Evolutionary conservation across 169 alveolate species (phyloP).

Genomic region (Toxoplasma gondii): DNA sequence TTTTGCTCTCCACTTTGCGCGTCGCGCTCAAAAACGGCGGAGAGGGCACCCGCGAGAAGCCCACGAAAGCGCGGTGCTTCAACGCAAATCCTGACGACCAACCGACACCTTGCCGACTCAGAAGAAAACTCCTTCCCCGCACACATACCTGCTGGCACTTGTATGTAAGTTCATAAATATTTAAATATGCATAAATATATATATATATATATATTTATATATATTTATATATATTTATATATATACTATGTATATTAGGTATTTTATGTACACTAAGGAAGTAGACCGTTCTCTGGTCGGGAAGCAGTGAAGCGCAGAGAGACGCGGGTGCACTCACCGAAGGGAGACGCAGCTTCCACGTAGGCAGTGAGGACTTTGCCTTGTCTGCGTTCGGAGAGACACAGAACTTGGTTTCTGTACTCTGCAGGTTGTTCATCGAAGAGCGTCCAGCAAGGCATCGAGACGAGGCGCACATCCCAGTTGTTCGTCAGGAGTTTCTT

Average conservation of each 20-base stretch:
- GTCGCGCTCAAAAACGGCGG: too few species aligned
- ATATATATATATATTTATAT: background rate
- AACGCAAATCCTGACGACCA: too few species aligned
- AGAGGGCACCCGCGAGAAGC: too few species aligned
- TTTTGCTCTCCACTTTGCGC: too few species aligned
- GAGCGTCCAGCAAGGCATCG: constrained; percentile 83
- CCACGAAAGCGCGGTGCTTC: too few species aligned
- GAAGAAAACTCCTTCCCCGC: too few species aligned
- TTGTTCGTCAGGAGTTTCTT: constrained; percentile 60
- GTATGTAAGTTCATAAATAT: too few species aligned
- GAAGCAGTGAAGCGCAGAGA: too few species aligned
- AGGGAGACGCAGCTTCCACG: constrained; percentile 66
- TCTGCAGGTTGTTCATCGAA: constrained; percentile 75
- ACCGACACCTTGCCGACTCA: too few species aligned
- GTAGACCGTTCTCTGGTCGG: background rate
- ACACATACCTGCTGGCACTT: too few species aligned
- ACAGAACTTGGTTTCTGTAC: constrained; percentile 48
- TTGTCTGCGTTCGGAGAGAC: constrained; percentile 38
- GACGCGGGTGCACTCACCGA: constrained; percentile 50
- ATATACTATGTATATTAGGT: background rate
- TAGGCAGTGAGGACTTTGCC: constrained; percentile 62
- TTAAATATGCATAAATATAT: background rate
- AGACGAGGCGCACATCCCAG: constrained; percentile 79
- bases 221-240: background rate
- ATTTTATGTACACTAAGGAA: too few species aligned